A percentile compares a stretch with the other conserved stretches of the same genome.
Evolutionary conservation across 768 basidiomycete genomes (phyloP).

Genomic region (Strobilomyces dryophilus): DNA sequence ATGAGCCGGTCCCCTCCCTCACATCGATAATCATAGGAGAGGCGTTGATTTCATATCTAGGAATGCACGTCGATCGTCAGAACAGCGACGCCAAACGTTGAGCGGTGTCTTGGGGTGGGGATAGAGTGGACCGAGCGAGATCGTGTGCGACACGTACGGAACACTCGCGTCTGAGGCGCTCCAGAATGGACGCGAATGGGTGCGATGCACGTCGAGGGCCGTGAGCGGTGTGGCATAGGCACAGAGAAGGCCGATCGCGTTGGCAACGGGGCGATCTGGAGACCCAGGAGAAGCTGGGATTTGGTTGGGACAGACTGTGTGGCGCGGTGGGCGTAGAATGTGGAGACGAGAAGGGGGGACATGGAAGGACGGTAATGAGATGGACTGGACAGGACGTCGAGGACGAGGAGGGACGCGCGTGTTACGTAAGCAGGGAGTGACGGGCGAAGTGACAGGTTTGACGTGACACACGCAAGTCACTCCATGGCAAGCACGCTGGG

Average conservation of each 20-base stretch:
- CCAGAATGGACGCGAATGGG: conserved; percentile 11
- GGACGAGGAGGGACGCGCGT: not conserved
- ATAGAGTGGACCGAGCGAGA: conserved; percentile 18
- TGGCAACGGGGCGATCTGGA: conserved; percentile 1
- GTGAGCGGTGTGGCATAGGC: conserved; percentile 12
- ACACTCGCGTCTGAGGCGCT: conserved; percentile 4
- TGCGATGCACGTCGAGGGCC: conserved; percentile 14
- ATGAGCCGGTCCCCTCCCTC: not conserved
- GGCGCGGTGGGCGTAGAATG: no score
- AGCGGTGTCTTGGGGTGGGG: conserved; percentile 14
- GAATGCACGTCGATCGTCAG: conserved; percentile 16
- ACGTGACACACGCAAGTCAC: conserved; percentile 11
- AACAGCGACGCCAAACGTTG: conserved; percentile 4
- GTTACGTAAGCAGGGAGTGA: conserved; percentile 17
- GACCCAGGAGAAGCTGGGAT: conserved; percentile 4
- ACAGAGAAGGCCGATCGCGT: conserved; percentile 17
- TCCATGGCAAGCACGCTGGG: conserved; percentile 17
- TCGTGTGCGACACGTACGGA: conserved; percentile 8
- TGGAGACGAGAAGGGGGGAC: conserved; percentile 9
- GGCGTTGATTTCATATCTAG: conserved; percentile 27
- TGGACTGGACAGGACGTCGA: not conserved
- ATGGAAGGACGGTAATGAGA: not conserved
- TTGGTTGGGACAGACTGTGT: conserved; percentile 4
- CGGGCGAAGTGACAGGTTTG: conserved; percentile 4
- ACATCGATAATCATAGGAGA: conserved; percentile 27